Base-by-base conservation (phyloP, 108 stramenopile species). In the Nannochloropsis gaditana region DNA sequence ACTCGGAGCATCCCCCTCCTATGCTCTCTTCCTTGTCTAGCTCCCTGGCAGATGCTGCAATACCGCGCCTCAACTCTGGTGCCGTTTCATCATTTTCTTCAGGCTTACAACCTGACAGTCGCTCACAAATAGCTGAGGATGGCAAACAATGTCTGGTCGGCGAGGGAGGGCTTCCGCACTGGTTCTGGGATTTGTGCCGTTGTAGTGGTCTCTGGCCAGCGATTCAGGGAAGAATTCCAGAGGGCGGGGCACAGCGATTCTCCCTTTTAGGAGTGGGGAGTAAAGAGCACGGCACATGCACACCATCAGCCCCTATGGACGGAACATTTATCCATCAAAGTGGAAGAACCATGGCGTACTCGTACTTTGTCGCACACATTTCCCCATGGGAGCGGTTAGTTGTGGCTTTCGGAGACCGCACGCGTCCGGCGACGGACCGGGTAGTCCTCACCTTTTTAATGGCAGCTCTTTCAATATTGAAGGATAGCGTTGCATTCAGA, bases 291-390 rank as follows among this genome's bases (percentile, higher is more conserved):
- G 59, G 59, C 0, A 73, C 19, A 73, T n/a, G 5, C 59, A 73
- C 19, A n/a, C 19, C 59, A n/a, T 73, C 59, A 73, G 31, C 31
- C 31, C 59, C 59, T 73, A 2, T 73, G 59, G 59, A 73, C 15
- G 59, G 59, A 73, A 73, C 59, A n/a, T 73, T 73, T n/a, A 73
- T 73, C 59, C 59, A 73, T 73, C 59, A 73, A 73, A 73, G 59
- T n/a, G 59, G 59, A 15, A 73, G n/a, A 73, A 15, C 15, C 59
- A 15, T n/a, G 19, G 3, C 59, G 2, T 73, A n/a, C 6, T n/a
- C 59, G 19, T 73, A 73, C 59, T 73, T 5, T 73, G 59, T 73
- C 2, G 59, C 59, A n/a, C 59, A 73, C n/a, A n/a, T 73, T n/a
- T 73, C 59, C 19, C 59, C 6, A n/a, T 3, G 8, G 6, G 59